Percentiles rank a stretch among this genome's conserved stretches.
phyloP scores from a whole-genome alignment of 2,329 filamentous ascomycete genomes.

The Sporothrix curviconia region DNA sequence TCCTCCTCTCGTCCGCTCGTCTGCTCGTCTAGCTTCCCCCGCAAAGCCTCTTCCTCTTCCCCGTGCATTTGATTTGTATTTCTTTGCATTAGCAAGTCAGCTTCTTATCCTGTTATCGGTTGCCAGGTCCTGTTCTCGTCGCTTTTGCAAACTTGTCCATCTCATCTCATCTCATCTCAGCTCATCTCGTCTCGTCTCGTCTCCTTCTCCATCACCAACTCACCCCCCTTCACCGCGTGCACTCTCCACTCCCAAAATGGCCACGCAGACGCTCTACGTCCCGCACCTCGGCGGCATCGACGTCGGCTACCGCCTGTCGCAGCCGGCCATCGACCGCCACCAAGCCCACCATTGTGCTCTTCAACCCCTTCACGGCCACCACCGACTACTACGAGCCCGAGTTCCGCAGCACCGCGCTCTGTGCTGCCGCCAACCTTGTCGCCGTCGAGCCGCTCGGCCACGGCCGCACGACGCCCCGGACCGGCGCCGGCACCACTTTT shows the following conservation, averaged over 20 bases:
- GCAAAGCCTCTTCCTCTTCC: background rate
- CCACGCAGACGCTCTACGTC: conserved; percentile 34
- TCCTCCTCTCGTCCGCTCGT: background rate
- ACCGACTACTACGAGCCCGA: conserved; percentile 39
- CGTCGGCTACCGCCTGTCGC: conserved; percentile 36
- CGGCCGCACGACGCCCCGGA: conserved; percentile 27
- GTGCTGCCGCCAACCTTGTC: conserved; percentile 39
- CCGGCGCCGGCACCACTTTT: conserved; percentile 35
- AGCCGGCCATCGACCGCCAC: conserved; percentile 35
- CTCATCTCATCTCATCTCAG: background rate
- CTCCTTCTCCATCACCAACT: background rate
- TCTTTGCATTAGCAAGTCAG: too few relatives aligned
- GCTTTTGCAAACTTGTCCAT: too few relatives aligned
- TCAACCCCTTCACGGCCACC: conserved; percentile 48
- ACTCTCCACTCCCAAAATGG: background rate
- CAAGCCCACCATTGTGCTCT: conserved; percentile 45
- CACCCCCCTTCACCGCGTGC: background rate
- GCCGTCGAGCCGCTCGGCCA: conserved; percentile 49
- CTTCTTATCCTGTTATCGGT: background rate
- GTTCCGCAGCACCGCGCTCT: conserved; percentile 35
- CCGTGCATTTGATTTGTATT: background rate
- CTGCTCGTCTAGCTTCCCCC: background rate
- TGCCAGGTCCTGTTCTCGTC: background rate
- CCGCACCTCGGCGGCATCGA: conserved; percentile 43
- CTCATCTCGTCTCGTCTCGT: background rate